Conservation (phyloP, 805 yeast species). For the Saturnispora quitensis region DNA sequence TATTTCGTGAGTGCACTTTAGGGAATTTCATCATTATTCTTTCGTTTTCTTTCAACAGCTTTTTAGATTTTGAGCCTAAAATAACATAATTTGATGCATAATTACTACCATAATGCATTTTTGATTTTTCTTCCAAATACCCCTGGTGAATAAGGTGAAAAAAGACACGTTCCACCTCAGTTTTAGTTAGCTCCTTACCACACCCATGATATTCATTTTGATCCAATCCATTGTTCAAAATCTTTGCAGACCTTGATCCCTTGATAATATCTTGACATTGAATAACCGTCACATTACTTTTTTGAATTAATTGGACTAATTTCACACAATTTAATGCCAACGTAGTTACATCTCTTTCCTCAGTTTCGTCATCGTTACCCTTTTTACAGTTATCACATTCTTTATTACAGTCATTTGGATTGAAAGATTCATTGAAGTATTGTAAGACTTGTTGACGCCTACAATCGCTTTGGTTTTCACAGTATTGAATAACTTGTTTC, state of each 20-base stretch:
- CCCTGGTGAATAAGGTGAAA: conserved; percentile 64
- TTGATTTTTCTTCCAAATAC: conserved; percentile 60
- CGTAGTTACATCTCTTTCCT: conserved; percentile 58
- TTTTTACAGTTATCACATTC: conserved; percentile 82
- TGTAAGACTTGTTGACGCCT: conserved; percentile 82
- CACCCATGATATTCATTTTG: conserved; percentile 53
- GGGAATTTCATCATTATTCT: conserved; percentile 46
- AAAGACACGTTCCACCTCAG: conserved; percentile 73
- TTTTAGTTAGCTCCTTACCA: conserved; percentile 56
- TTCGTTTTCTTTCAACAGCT: conserved; percentile 32
- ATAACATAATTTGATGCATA: conserved; percentile 71
- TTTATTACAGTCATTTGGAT: conserved; percentile 51
- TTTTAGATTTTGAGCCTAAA: conserved; percentile 47
- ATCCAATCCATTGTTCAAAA: conserved; percentile 56
- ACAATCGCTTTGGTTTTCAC: conserved; percentile 87
- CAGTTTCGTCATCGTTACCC: conserved; percentile 31
- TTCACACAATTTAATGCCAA: conserved; percentile 50
- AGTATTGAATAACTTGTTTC: conserved; percentile 79
- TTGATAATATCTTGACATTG: conserved; percentile 77
- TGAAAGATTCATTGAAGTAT: conserved; percentile 80
- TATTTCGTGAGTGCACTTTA: conserved; percentile 5
- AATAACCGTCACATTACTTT: conserved; percentile 58
- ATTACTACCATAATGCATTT: conserved; percentile 59
- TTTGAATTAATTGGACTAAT: conserved; percentile 48
- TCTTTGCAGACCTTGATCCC: conserved; percentile 59